A percentile compares a stretch with the other conserved stretches of the same genome.
Conservation (phyloP, 1,284 basidiomycete genomes). For the Blastosporella zonata region DNA sequence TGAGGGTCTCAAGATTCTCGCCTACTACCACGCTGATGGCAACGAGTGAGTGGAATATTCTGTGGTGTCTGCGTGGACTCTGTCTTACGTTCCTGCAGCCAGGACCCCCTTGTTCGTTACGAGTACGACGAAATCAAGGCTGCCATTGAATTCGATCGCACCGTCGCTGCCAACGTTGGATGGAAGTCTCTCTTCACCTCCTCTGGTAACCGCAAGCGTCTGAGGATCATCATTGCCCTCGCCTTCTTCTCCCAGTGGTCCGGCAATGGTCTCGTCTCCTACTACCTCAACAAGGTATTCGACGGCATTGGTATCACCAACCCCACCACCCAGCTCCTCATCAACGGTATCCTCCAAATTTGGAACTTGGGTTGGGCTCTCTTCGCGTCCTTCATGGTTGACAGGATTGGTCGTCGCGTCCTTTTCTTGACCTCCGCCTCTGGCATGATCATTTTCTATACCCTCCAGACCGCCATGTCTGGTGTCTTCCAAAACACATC, state of each 20-base stretch:
- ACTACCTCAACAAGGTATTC: constrained; percentile 74
- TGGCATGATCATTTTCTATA: constrained; percentile 74
- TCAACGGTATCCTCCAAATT: constrained; percentile 73
- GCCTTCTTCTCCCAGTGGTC: constrained; percentile 78
- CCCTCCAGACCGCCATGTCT: constrained; percentile 69
- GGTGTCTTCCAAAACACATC: constrained; percentile 51
- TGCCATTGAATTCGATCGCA: constrained; percentile 63
- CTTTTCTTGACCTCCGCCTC: constrained; percentile 62
- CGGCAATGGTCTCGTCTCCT: constrained; percentile 72
- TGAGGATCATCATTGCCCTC: constrained; percentile 66
- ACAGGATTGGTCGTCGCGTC: constrained; percentile 57
- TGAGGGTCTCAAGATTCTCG: constrained; percentile 59
- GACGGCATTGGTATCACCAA: constrained; percentile 69
- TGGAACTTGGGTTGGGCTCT: constrained; percentile 72
- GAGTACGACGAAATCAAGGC: constrained; percentile 78
- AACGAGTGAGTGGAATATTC: constrained; percentile 36
- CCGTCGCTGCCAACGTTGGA: constrained; percentile 51
- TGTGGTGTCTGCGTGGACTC: constrained; percentile 1
- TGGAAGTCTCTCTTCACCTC: constrained; percentile 59
- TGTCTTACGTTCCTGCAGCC: constrained; percentile 28
- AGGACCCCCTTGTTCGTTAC: constrained; percentile 68
- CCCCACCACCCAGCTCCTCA: constrained; percentile 57
- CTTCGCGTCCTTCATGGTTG: constrained; percentile 53
- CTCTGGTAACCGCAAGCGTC: constrained; percentile 64
- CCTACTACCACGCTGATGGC: constrained; percentile 74